A percentile compares a stretch with the other conserved stretches of the same genome.
phyloP scores from a whole-genome alignment of 768 basidiomycete genomes.

The Collybiopsis luxurians region DNA sequence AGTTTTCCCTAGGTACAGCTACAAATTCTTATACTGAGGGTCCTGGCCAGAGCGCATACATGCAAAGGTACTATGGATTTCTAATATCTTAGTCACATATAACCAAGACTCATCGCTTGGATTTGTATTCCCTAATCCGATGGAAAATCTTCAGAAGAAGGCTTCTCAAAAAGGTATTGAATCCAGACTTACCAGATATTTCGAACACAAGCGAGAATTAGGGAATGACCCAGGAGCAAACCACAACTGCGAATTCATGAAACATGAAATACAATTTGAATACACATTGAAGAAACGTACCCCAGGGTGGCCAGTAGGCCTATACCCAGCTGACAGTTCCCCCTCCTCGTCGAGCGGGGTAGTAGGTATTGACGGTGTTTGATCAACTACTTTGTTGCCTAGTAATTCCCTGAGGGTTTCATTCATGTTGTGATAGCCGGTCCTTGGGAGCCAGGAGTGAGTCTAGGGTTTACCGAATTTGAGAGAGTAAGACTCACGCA shows the following conservation, averaged over 20 bases:
- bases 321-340: constrained; percentile 24
- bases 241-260: constrained; percentile 20
- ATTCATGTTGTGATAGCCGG: constrained; percentile 23
- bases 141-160: too few relatives aligned
- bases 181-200: constrained; percentile 22
- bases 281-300: constrained; percentile 13
- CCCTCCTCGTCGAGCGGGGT: constrained; percentile 29
- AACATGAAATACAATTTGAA: neutral
- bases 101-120: too few relatives aligned
- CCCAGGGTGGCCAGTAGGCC: constrained; percentile 27
- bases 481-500: constrained; percentile 26
- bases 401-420: constrained; percentile 19
- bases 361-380: constrained; percentile 13
- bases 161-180: too few relatives aligned
- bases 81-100: too few relatives aligned
- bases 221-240: constrained; percentile 24
- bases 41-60: too few relatives aligned
- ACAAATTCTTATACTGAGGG: too few relatives aligned
- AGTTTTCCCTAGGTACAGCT: too few relatives aligned
- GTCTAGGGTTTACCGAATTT: too few relatives aligned
- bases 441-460: constrained; percentile 11
- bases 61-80: too few relatives aligned
- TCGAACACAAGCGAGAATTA: constrained; percentile 21
- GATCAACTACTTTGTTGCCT: constrained; percentile 20
- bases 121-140: too few relatives aligned